Conservation (phyloP, 2,329 filamentous ascomycete species). For the Coniochaeta sp. region DNA sequence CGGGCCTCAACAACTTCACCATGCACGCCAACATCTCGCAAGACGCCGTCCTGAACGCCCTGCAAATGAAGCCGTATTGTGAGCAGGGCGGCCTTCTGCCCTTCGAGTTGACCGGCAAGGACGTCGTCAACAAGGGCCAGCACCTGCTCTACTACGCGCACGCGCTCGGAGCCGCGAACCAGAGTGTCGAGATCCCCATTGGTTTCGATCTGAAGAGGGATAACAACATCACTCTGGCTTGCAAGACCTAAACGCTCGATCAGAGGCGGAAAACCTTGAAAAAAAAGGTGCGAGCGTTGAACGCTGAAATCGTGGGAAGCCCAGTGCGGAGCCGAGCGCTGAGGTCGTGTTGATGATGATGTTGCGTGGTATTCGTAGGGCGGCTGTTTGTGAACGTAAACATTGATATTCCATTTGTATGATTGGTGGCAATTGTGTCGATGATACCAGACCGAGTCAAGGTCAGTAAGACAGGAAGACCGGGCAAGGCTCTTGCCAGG, state of each 20-base stretch:
- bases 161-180: constrained; percentile 42
- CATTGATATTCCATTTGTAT: not conserved
- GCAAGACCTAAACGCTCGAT: not conserved
- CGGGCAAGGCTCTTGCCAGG: not conserved
- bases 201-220: constrained; percentile 29
- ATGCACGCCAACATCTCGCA: constrained; percentile 49
- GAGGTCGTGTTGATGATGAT: not conserved
- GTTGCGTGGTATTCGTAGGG: not conserved
- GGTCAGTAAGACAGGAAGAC: not conserved
- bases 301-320: not conserved
- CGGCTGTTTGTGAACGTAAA: not conserved
- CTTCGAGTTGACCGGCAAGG: constrained; percentile 44
- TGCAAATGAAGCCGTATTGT: constrained; percentile 39
- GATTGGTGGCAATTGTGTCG: not conserved
- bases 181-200: constrained; percentile 46
- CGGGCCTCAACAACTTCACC: constrained; percentile 54
- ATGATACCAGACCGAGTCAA: not conserved
- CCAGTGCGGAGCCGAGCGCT: not conserved
- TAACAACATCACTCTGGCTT: constrained; percentile 19
- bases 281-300: too few species aligned
- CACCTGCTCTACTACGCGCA: constrained; percentile 47
- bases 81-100: constrained; percentile 42
- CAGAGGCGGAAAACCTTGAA: too few species aligned
- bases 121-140: constrained; percentile 42
- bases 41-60: constrained; percentile 34